These are phyloP conservation scores for Arxiozyma slooffiae DNA, from an alignment of 1,139 yeast genomes.

Conservation along the genomic window DNA sequence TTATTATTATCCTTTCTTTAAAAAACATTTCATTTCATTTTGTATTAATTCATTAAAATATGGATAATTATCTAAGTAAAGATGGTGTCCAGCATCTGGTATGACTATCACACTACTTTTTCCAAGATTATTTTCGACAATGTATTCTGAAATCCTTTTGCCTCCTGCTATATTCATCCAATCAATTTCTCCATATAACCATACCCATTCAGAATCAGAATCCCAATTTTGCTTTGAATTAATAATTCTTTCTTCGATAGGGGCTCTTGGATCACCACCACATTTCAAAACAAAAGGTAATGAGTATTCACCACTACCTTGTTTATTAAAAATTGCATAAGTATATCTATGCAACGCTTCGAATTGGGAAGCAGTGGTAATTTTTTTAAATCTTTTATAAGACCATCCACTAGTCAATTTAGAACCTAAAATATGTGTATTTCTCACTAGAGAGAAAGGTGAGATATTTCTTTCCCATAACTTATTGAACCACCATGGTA, in stretches of 20 bases:
- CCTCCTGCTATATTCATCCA: slow-evolving; percentile 71
- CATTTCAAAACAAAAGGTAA: slow-evolving; percentile 58
- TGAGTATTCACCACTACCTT: slow-evolving; percentile 72
- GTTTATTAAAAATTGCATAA: slow-evolving; percentile 59
- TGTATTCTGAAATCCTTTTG: slow-evolving; percentile 15
- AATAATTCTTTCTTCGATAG: slow-evolving; percentile 44
- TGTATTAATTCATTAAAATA: slow-evolving; percentile 43
- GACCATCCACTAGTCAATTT: slow-evolving; percentile 74
- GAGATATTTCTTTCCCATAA: slow-evolving; percentile 65
- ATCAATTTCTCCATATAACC: slow-evolving; percentile 69
- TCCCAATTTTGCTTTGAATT: slow-evolving; percentile 37
- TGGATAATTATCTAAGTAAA: slow-evolving; percentile 49
- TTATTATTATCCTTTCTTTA: too few relatives aligned
- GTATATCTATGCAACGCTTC: slow-evolving; percentile 51
- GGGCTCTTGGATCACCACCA: slow-evolving; percentile 64
- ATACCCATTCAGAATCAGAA: slow-evolving; percentile 31
- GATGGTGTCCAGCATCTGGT: slow-evolving; percentile 58
- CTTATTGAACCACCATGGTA: slow-evolving; percentile 55
- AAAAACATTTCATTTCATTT: slow-evolving; percentile 35
- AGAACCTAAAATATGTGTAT: slow-evolving; percentile 58
- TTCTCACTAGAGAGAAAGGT: slow-evolving; percentile 58
- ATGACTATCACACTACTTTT: slow-evolving; percentile 36
- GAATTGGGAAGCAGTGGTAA: slow-evolving; percentile 28
- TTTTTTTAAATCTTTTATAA: slow-evolving; percentile 45
- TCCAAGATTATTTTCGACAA: slow-evolving; percentile 30